Base-by-base conservation (phyloP, 148 eudicot genomes). In the Rhododendron vialii region DNA sequence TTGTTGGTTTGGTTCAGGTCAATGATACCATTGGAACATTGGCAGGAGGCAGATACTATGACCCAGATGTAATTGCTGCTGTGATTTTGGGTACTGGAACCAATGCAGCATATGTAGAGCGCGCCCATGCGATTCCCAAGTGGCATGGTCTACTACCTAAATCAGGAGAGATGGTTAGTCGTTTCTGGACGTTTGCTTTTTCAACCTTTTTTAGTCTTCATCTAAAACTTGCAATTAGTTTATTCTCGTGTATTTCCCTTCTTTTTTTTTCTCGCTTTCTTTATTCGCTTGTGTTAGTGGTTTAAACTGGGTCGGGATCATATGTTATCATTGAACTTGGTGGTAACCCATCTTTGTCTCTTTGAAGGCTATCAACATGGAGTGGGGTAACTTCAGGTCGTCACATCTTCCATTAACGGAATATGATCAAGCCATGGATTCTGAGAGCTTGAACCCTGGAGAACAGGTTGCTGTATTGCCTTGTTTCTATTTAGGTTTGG, bases 11-110 rank as follows among this genome's bases (percentile, higher is more conserved):
- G 59, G 55, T 71, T 63, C 92, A 97, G 99, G 98, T 97, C 82
- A 97, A 97, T 84, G 99, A 97, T 90, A 95, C 99, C 33, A 95
- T 97, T 85, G 99, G 99, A 87, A 95, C 99, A 30, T 87, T 97
- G 84, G 99, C 99, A 55, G 98, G 98, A 85, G 99, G 99, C 69
- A 88, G 94, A 84, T 95, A 91, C 85, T 24, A 83, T 43, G 78
- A 94, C 59, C 84, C 87, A 43, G 90, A 97, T 90, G 99, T 95
- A 36, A 87, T 93, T 85, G 98, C 98, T 65, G 98, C 98, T 86
- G 95, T 97, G 47, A 97, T 97, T 76, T 92, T 97, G 88, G 99
- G 99, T 85, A 97, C 99, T 59, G 99, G 99, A 89, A 97, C 99
- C 78, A 97, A 97, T 91, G 99, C 98, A 85, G 99, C 99, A 9